Conservation (phyloP, 345 rosid species). For the Theobroma cacao region DNA sequence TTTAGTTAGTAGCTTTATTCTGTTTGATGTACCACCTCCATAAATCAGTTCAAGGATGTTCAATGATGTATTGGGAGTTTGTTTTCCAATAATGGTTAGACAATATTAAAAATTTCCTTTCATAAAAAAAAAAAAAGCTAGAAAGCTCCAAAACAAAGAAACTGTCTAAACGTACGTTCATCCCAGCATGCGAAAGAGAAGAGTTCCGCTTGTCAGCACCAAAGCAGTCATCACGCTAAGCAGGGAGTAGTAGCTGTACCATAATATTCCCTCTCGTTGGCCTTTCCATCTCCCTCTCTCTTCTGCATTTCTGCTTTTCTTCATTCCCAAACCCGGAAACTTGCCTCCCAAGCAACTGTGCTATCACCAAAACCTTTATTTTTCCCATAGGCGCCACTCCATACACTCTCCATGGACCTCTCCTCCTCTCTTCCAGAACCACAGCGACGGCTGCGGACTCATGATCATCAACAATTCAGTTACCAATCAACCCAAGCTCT, state of each 20-base stretch:
- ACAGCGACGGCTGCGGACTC: not conserved
- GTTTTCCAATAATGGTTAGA: too few relatives aligned
- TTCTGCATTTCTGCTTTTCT: not conserved
- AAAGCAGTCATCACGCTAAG: not conserved
- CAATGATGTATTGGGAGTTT: too few relatives aligned
- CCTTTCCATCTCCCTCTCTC: not conserved
- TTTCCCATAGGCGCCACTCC: not conserved
- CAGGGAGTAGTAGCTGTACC: not conserved
- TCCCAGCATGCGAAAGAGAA: too few relatives aligned
- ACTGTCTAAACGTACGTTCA: too few relatives aligned
- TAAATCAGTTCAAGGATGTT: too few relatives aligned
- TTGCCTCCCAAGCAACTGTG: not conserved
- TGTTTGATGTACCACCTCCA: too few relatives aligned
- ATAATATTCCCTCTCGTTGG: not conserved
- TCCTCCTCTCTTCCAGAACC: conserved; percentile 9
- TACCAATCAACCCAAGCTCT: not conserved
- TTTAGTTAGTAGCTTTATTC: too few relatives aligned
- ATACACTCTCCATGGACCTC: not conserved
- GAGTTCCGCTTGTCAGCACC: not conserved
- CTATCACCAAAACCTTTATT: not conserved
- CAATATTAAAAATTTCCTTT: too few relatives aligned
- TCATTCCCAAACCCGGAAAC: not conserved
- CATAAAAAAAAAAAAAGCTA: too few relatives aligned
- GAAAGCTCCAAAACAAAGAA: too few relatives aligned
- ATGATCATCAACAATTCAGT: not conserved